Evolutionary conservation across 1,139 yeast genomes (phyloP).

Genomic region (Kodamaea fungicola): DNA sequence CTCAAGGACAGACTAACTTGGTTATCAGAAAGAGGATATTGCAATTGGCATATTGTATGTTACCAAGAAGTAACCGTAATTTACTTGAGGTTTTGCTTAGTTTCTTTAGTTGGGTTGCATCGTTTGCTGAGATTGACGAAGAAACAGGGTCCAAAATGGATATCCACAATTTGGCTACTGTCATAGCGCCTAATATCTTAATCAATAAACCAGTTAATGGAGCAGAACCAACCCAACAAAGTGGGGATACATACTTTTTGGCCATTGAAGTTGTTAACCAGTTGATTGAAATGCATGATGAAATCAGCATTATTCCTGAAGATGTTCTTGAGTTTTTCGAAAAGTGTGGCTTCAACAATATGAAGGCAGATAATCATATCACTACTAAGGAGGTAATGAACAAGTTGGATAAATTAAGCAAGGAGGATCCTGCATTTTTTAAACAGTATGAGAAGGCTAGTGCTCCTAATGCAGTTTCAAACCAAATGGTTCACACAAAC

Average conservation of each 20-base stretch:
- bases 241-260: conserved; percentile 76
- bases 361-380: conserved; percentile 15
- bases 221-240: conserved; percentile 21
- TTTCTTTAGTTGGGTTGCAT: conserved; percentile 93
- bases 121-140: conserved; percentile 86
- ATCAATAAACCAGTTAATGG: conserved; percentile 43
- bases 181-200: conserved; percentile 87
- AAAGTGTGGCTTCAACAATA: conserved; percentile 27
- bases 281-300: conserved; percentile 79
- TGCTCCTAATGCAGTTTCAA: conserved; percentile 17
- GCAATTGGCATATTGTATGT: conserved; percentile 71
- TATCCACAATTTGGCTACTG: conserved; percentile 91
- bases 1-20: conserved; percentile 57
- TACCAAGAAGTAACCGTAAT: conserved; percentile 82
- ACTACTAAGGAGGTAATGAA: conserved; percentile 38
- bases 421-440: conserved; percentile 31
- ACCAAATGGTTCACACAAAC: conserved; percentile 31
- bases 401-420: conserved; percentile 28
- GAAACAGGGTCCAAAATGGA: conserved; percentile 96
- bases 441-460: conserved; percentile 19
- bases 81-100: conserved; percentile 80
- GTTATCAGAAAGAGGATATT: conserved; percentile 53
- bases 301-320: conserved; percentile 71
- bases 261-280: conserved; percentile 90
- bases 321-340: conserved; percentile 43